A percentile compares a stretch with the other conserved stretches of the same genome.
phyloP scores from a whole-genome alignment of 495 filamentous ascomycete species.

The Parathielavia hyrcaniae region DNA sequence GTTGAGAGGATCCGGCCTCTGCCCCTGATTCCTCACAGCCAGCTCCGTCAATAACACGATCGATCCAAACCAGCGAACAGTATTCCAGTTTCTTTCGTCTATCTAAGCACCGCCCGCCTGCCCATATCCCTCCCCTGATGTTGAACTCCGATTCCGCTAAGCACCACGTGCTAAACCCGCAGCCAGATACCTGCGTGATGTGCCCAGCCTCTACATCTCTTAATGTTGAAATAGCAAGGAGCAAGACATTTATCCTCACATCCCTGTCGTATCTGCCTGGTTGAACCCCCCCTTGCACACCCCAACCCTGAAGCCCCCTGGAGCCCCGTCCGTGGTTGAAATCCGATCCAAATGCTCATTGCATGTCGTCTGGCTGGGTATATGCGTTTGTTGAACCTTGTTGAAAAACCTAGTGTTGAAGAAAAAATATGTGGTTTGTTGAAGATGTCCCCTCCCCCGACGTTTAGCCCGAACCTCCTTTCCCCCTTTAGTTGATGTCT shows the following conservation, averaged over 20 bases:
- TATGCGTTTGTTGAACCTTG: not conserved
- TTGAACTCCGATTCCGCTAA: slow-evolving; percentile 3
- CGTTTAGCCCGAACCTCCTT: too few species aligned
- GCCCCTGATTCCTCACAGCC: too few species aligned
- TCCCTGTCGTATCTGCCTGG: not conserved
- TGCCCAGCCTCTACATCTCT: not conserved
- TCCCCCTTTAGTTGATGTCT: not conserved
- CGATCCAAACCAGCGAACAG: too few species aligned
- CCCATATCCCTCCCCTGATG: not conserved
- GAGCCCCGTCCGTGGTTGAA: slow-evolving; percentile 1
- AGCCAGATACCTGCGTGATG: slow-evolving; percentile 1
- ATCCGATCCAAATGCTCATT: not conserved
- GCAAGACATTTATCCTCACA: not conserved
- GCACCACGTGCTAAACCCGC: not conserved
- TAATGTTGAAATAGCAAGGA: slow-evolving; percentile 7
- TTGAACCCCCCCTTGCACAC: not conserved
- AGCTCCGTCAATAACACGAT: too few species aligned
- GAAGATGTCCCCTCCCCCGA: too few species aligned
- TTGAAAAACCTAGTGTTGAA: slow-evolving; percentile 1
- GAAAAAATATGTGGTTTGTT: not conserved
- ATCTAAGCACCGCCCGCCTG: too few species aligned
- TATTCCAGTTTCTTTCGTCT: too few species aligned
- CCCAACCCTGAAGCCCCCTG: too few species aligned
- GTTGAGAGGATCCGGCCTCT: too few species aligned
- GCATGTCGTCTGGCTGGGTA: slow-evolving; percentile 8